Evolutionary conservation across 768 basidiomycete species (phyloP).

Genomic region (Podaxis pistillaris): DNA sequence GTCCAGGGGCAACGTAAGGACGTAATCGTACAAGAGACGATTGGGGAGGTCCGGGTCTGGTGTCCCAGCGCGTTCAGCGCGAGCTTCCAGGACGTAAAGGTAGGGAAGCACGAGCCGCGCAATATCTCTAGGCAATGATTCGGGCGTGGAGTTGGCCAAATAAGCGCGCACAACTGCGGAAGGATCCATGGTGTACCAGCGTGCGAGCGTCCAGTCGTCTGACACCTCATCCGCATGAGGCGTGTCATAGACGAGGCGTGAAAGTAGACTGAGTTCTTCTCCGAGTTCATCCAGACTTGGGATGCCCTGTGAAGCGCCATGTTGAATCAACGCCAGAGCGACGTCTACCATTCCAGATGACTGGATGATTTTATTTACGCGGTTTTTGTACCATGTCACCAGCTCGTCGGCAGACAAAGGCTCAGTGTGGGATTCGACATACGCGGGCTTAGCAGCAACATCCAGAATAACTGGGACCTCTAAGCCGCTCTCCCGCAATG

Average conservation of each 20-base stretch:
- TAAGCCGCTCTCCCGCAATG: conserved; percentile 30
- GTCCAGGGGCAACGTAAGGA: conserved; percentile 65
- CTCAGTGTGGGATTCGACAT: conserved; percentile 19
- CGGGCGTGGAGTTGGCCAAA: conserved; percentile 66
- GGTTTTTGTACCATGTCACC: conserved; percentile 70
- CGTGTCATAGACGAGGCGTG: conserved; percentile 83
- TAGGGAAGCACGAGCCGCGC: conserved; percentile 85
- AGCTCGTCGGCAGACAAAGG: conserved; percentile 52
- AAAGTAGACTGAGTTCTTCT: conserved; percentile 88
- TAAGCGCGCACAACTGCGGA: conserved; percentile 70
- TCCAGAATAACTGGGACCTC: conserved; percentile 12
- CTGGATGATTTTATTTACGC: conserved; percentile 59
- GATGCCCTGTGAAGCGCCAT: conserved; percentile 80
- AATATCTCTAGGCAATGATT: conserved; percentile 66
- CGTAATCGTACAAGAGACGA: conserved; percentile 68
- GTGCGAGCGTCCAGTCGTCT: conserved; percentile 74
- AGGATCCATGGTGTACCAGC: conserved; percentile 72
- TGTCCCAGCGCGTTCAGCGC: conserved; percentile 74
- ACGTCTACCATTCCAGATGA: conserved; percentile 75
- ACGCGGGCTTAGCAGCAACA: conserved; percentile 16
- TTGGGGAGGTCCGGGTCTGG: conserved; percentile 67
- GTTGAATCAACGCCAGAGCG: conserved; percentile 78
- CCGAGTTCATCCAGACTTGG: conserved; percentile 80
- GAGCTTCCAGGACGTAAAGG: conserved; percentile 87
- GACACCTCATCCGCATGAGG: conserved; percentile 41